Evolutionary conservation across 169 alveolate genomes (phyloP), one percentile per base, ranked within the genome.

Genomic region (Plasmodium chabaudi): DNA sequence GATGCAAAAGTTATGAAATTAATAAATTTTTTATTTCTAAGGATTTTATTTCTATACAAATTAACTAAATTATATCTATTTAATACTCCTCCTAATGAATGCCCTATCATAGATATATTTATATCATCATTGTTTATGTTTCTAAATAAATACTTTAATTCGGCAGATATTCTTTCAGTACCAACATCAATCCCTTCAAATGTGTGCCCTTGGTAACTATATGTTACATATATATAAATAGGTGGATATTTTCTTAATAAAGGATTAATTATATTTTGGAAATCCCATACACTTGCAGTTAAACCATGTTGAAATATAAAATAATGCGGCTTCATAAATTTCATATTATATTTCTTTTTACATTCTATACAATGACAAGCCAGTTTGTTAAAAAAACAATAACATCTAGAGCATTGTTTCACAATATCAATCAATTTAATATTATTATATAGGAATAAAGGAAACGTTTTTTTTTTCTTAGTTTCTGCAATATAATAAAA

Each of bases 1-100:
- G 94, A 91, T 13, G 96, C 96, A 25, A 94, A 60, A 19, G 92
- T 87, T 53, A 94, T 87, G 51, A 86, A 88, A 89, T 94, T 94
- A 19, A 88, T 87, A 88, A 93, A 89, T 15, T 47, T 75, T 47
- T 92, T 90, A 5, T 92, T 87, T 74, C 69, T 77, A 39, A 74
- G 64, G n/a, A 75, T 7, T 74, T 75, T 89, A 61, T 88, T 63
- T 75, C 91, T 39, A 73, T 90, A 56, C 42, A 79, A 7, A 60
- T 88, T 64, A 56, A 56, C 44, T 60, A 91, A 67, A 55, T 88
- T 86, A 88, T 71, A 57, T 70, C 89, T 89, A 72, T 92, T 63
- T 19, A 94, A 74, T 47, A 94, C 75, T 5, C 95, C 95, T 6
- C 96, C 96, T 49, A 92, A 92, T 17, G 96, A 94, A 51, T 94